Evolutionary conservation across 352 stramenopile genomes (phyloP), one percentile per base, ranked within the genome.

Genomic region (Pythium monospermum): DNA sequence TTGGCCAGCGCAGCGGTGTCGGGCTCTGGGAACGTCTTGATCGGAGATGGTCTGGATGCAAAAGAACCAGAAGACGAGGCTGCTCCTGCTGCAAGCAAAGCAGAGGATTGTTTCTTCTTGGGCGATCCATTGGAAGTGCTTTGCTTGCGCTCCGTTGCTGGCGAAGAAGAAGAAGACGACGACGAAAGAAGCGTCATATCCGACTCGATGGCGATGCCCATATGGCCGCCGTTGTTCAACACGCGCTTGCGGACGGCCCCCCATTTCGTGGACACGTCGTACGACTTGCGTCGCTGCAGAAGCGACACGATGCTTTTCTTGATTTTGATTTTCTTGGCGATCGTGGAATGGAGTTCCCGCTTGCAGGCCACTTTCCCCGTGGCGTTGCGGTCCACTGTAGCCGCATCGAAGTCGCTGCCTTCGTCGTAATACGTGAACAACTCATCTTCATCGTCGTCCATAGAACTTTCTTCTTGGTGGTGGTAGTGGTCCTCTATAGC

Each of bases 1-100:
- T 85, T 82, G 11, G 69, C 64, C 6, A 85, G 53, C 22, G 70
- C 42, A 0, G 70, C 69, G 0, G 61, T 36, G 23, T 73, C 51
- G 10, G 49, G 54, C 25, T 70, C 63, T 10, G 28, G 41, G 33
- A 19, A 36, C 4, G 41, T 30, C n/a, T n/a, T n/a, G n/a, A n/a
- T n/a, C n/a, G n/a, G n/a, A n/a, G n/a, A n/a, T n/a, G n/a, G n/a
- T n/a, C n/a, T n/a, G n/a, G n/a, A n/a, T n/a, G n/a, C n/a, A n/a
- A n/a, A n/a, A n/a, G n/a, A n/a, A n/a, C n/a, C n/a, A n/a, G n/a
- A n/a, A n/a, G n/a, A n/a, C n/a, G n/a, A n/a, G n/a, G n/a, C n/a
- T n/a, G n/a, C n/a, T n/a, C n/a, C n/a, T n/a, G 57, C 1, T 44
- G 35, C 2, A 52, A 36, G 19, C 76, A n/a, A 15, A 42, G 53